phyloP scores from a whole-genome alignment of 2,329 filamentous ascomycete species.

The Bipolaris bicolor region DNA sequence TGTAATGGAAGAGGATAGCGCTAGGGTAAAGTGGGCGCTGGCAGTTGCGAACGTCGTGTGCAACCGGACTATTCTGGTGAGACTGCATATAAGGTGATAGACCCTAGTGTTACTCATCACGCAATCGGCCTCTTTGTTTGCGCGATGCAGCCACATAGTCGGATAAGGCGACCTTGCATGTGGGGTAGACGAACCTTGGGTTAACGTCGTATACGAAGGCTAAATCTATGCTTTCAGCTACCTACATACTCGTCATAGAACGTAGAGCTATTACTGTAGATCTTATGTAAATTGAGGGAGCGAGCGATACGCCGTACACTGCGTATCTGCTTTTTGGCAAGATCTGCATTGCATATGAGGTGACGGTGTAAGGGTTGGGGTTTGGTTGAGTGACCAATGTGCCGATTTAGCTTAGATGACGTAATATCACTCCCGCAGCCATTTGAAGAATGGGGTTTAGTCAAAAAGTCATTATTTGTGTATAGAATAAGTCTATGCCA shows the following conservation, averaged over 20 bases:
- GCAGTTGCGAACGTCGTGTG: background rate
- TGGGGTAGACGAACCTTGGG: background rate
- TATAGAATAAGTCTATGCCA: conserved; percentile 15
- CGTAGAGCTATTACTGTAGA: background rate
- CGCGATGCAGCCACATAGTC: conserved; percentile 11
- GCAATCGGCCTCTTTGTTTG: conserved; percentile 19
- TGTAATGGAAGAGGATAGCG: no score
- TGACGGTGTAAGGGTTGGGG: conserved; percentile 1
- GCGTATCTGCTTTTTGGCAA: background rate
- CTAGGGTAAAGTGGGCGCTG: no score
- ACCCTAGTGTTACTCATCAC: conserved; percentile 8
- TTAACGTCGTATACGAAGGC: background rate
- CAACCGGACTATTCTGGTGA: background rate
- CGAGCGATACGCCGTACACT: background rate
- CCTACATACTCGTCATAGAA: background rate
- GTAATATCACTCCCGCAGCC: background rate
- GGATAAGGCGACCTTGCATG: background rate
- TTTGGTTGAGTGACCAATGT: background rate
- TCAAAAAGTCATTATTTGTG: conserved; percentile 14
- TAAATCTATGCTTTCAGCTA: no score
- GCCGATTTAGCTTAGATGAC: conserved; percentile 11
- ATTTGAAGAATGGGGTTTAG: background rate
- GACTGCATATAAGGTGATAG: conserved; percentile 6
- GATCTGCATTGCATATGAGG: conserved; percentile 4
- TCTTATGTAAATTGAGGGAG: no score